Evolutionary conservation across 2,329 filamentous ascomycete species (phyloP).

Genomic region (Coniochaeta hoffmannii): DNA sequence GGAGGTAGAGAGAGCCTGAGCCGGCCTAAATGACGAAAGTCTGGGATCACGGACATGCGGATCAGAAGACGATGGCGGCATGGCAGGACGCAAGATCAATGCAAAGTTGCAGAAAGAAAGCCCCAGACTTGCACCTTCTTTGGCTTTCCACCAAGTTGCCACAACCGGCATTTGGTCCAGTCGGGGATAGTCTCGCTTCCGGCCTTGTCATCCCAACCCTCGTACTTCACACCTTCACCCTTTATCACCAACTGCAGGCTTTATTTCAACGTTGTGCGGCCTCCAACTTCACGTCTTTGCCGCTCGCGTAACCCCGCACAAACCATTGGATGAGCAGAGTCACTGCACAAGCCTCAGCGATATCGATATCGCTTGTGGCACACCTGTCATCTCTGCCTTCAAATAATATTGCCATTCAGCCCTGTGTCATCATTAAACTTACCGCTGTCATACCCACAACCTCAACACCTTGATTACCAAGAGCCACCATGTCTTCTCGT

Average conservation of each 20-base stretch:
- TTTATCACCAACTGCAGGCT: background rate
- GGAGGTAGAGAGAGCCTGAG: background rate
- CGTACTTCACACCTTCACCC: background rate
- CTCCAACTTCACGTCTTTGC: background rate
- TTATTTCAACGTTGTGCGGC: background rate
- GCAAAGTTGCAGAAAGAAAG: background rate
- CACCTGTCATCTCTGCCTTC: background rate
- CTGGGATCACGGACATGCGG: background rate
- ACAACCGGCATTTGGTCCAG: background rate
- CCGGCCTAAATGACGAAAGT: background rate
- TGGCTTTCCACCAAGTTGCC: background rate
- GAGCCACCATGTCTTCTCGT: constrained; percentile 34
- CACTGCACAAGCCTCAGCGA: background rate
- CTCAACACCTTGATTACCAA: background rate
- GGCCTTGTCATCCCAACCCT: background rate
- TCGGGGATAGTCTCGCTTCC: background rate
- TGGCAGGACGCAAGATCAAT: background rate
- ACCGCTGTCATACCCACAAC: background rate
- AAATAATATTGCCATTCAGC: background rate
- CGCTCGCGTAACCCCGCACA: background rate
- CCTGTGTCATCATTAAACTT: background rate
- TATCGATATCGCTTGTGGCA: constrained; percentile 3
- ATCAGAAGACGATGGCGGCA: background rate
- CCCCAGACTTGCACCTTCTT: background rate
- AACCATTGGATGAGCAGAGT: background rate